Percentiles rank a stretch among this genome's conserved stretches.
phyloP scores from a whole-genome alignment of 495 filamentous ascomycete genomes.

The Trichoderma parareesei region DNA sequence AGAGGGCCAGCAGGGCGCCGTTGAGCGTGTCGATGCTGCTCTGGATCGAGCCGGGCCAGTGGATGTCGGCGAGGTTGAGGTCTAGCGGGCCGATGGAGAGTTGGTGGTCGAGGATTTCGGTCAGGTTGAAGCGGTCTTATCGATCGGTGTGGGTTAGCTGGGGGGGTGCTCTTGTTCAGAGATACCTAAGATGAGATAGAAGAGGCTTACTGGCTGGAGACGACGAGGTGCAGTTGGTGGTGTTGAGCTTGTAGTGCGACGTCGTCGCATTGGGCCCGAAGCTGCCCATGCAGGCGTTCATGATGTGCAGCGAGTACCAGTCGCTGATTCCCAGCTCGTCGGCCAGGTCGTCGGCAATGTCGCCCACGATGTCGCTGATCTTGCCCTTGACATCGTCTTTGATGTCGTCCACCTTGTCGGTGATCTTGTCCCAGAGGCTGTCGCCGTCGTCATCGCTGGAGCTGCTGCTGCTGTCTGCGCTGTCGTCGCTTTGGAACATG shows the following conservation, averaged over 20 bases:
- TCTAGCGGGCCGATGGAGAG: constrained; percentile 37
- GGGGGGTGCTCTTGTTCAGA: neutral
- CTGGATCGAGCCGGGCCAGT: constrained; percentile 56
- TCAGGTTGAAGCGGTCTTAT: constrained; percentile 51
- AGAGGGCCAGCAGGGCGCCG: constrained; percentile 42
- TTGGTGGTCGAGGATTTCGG: constrained; percentile 43
- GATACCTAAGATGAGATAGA: constrained; percentile 5
- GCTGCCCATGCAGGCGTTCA: constrained; percentile 60
- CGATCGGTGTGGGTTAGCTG: neutral
- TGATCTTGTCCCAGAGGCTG: constrained; percentile 18
- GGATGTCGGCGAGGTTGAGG: constrained; percentile 46
- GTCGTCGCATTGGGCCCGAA: constrained; percentile 47
- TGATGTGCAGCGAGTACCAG: constrained; percentile 67
- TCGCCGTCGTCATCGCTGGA: constrained; percentile 13
- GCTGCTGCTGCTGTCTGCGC: neutral
- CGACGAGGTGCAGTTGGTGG: constrained; percentile 53
- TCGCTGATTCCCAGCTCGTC: constrained; percentile 50
- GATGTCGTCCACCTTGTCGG: constrained; percentile 28
- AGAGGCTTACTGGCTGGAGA: constrained; percentile 40
- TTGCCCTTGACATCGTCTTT: constrained; percentile 25
- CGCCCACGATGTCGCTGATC: constrained; percentile 27
- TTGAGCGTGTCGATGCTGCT: constrained; percentile 48
- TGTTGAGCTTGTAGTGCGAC: constrained; percentile 38
- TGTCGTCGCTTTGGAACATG: constrained; percentile 25
- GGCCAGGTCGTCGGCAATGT: constrained; percentile 38